Base-by-base conservation (phyloP, 2,329 filamentous ascomycete genomes). In the Raffaelea albimanens region DNA sequence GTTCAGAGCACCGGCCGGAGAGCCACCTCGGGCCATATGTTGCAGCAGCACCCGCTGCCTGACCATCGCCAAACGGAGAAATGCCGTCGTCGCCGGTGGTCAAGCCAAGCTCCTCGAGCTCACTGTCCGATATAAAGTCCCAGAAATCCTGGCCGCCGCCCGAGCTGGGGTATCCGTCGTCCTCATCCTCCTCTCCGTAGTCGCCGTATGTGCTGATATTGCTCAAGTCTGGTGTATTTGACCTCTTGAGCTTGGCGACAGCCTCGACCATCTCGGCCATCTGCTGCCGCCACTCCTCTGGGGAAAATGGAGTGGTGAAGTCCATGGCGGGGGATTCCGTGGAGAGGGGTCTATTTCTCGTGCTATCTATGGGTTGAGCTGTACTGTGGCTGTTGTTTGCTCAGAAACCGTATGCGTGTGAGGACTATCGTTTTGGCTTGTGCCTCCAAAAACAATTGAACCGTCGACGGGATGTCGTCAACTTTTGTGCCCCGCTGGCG, bases 71-170 rank as follows among this genome's bases (percentile, higher is more conserved):
- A 49, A 38, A 58, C n/a, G n/a, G n/a, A 54, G 29, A 55, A 52
- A 29, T 57, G 39, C 71, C 56, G 57, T 65, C 36, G 41, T 71
- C 56, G 57, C 65, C 25, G 69, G 69, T 52, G 66, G 75, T 54
- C 61, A 72, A 52, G 61, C 71, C 53, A 36, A 71, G 66, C 22
- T 77, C 75, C 43, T 83, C 76, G 25, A 79, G 67, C 52, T 86
- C 85, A 56, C 80, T 83, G 58, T 90, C 84, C 50, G 83, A 88
- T 59, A 95, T 87, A 50, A 94, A 81, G 61, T 96, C 90, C 91
- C 91, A 96, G 10, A 96, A 82, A 65, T 96, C 89, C 50, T 91
- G 85, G 5, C 79, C 78, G 43, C 43, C 48, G 38, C 46, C 29
- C 2, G 74, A 76, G 1, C 70, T 73, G 53, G 72, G 72, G 13